These are phyloP conservation scores for Boletus vinaceobasis DNA, from an alignment of 768 basidiomycete species.

Conservation along the genomic window DNA sequence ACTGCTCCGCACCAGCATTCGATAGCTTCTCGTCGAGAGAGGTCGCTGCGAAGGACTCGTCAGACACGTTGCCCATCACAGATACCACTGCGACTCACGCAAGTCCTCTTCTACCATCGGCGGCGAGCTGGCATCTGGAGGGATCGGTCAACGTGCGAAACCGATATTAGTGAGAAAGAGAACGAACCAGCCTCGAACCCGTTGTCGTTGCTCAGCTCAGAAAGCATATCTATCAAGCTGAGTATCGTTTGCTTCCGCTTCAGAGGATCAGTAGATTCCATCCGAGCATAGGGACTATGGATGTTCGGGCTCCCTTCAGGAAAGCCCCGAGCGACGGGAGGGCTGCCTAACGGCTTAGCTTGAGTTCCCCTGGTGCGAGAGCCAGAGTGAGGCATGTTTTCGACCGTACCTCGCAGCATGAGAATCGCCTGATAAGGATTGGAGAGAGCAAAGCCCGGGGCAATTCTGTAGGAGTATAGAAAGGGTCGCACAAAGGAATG, in stretches of 20 bases:
- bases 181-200: slow-evolving; percentile 34
- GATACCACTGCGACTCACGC: slow-evolving; percentile 23
- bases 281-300: slow-evolving; percentile 28
- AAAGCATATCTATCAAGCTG: slow-evolving; percentile 45
- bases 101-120: slow-evolving; percentile 44
- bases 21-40: slow-evolving; percentile 50
- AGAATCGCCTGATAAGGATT: slow-evolving; percentile 21
- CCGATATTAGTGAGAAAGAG: neutral
- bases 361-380: slow-evolving; percentile 29
- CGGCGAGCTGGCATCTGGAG: slow-evolving; percentile 28
- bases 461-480: slow-evolving; percentile 20
- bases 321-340: slow-evolving; percentile 25
- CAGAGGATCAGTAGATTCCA: slow-evolving; percentile 27
- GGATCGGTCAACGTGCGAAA: slow-evolving; percentile 5
- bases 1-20: slow-evolving; percentile 47
- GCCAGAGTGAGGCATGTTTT: slow-evolving; percentile 24
- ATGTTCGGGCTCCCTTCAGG: slow-evolving; percentile 26
- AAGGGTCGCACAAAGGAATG: slow-evolving; percentile 13
- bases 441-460: slow-evolving; percentile 21
- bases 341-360: slow-evolving; percentile 20
- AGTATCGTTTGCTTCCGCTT: slow-evolving; percentile 46
- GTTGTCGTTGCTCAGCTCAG: slow-evolving; percentile 42
- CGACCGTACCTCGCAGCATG: slow-evolving; percentile 33
- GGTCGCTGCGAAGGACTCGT: slow-evolving; percentile 29
- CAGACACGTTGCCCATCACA: slow-evolving; percentile 1